Evolutionary conservation across 129 eudicot genomes (phyloP).

Genomic region (Oenanthe sinensis): DNA sequence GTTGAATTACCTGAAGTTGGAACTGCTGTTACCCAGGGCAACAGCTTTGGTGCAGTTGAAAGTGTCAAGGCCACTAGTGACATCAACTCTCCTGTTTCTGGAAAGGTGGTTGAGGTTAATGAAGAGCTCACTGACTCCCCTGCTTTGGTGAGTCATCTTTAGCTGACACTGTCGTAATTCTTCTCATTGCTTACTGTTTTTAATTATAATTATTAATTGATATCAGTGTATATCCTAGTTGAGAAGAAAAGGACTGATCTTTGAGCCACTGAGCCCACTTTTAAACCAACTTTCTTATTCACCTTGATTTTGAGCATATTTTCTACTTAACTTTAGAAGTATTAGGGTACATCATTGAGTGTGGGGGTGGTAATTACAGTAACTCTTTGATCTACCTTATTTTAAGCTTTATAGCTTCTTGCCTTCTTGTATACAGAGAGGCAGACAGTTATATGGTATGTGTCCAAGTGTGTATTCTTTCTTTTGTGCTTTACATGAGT

Average conservation of each 20-base stretch:
- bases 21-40: slow-evolving; percentile 47
- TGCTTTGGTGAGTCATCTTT: slow-evolving; percentile 47
- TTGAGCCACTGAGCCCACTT: neutral
- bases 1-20: slow-evolving; percentile 79
- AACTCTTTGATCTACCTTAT: neutral
- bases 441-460: neutral
- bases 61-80: slow-evolving; percentile 92
- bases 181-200: neutral
- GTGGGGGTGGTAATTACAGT: neutral
- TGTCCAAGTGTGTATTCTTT: neutral
- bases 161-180: neutral
- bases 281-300: neutral
- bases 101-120: slow-evolving; percentile 72
- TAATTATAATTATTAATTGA: neutral
- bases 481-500: neutral
- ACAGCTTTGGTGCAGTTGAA: slow-evolving; percentile 78
- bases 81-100: slow-evolving; percentile 84
- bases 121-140: slow-evolving; percentile 53
- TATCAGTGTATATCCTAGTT: neutral
- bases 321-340: neutral
- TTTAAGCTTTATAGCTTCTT: neutral
- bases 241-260: neutral
- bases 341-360: neutral
- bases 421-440: neutral
- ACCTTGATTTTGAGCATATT: neutral